These are phyloP conservation scores for Pichia sporocuriosa DNA, from an alignment of 805 yeast species.

Conservation along the genomic window DNA sequence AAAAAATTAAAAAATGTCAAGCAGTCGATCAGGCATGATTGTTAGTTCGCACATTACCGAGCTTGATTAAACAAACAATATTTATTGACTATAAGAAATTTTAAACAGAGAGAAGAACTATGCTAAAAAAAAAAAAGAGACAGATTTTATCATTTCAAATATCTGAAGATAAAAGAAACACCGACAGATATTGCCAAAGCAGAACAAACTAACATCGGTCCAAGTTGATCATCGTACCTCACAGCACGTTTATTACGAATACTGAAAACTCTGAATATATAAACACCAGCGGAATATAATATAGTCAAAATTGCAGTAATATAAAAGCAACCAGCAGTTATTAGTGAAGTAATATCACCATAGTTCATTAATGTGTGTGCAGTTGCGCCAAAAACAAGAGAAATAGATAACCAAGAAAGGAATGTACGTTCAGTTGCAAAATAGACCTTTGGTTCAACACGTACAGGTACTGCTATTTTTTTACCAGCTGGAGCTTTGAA, in stretches of 20 bases:
- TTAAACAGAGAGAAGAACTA: background rate
- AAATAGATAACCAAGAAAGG: conserved; percentile 88
- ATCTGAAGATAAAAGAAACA: conserved; percentile 51
- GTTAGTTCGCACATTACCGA: no score
- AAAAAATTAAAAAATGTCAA: no score
- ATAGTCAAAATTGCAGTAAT: conserved; percentile 70
- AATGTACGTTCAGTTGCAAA: conserved; percentile 97
- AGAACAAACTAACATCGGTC: conserved; percentile 77
- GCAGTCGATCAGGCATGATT: no score
- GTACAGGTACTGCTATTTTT: conserved; percentile 82
- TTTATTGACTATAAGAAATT: no score
- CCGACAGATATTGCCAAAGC: conserved; percentile 66
- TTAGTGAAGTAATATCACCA: conserved; percentile 68
- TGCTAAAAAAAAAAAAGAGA: no score
- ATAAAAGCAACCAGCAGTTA: conserved; percentile 84
- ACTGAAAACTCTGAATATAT: conserved; percentile 74
- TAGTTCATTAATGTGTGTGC: conserved; percentile 81
- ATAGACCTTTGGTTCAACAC: conserved; percentile 98
- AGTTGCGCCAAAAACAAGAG: conserved; percentile 80
- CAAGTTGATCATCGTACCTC: conserved; percentile 79
- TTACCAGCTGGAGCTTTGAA: conserved; percentile 83
- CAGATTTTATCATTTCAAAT: conserved; percentile 27
- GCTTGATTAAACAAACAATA: no score
- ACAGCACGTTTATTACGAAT: conserved; percentile 79
- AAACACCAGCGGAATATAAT: conserved; percentile 62